Percentiles rank a stretch among this genome's conserved stretches.
Conservation (phyloP, 805 yeast species). For the Cyberlindnera sargentensis region DNA sequence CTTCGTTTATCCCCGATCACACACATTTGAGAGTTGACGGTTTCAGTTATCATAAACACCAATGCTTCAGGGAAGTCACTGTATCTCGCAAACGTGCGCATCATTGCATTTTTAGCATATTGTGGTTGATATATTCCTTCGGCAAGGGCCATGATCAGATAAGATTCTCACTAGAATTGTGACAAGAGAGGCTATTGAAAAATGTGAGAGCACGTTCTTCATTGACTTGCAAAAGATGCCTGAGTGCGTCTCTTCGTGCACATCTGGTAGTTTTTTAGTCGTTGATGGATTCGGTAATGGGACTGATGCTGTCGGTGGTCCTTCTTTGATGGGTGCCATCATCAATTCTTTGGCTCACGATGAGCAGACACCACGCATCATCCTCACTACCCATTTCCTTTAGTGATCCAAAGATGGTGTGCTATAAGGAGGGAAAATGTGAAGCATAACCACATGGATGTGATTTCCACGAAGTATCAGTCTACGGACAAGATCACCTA, state of each 20-base stretch:
- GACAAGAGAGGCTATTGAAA: conserved; percentile 33
- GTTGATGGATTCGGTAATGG: conserved; percentile 53
- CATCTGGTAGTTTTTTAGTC: conserved; percentile 35
- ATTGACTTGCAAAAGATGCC: conserved; percentile 40
- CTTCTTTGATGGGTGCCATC: conserved; percentile 35
- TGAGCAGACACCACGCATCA: conserved; percentile 18
- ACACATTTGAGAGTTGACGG: conserved; percentile 24
- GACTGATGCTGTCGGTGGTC: conserved; percentile 40
- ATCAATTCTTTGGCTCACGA: conserved; percentile 20
- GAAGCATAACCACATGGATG: conserved; percentile 31
- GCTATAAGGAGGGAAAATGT: conserved; percentile 17
- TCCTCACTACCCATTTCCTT: conserved; percentile 39
- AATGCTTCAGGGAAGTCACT: conserved; percentile 49
- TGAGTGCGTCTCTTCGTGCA: conserved; percentile 33
- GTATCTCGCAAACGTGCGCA: conserved; percentile 39
- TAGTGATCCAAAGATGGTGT: conserved; percentile 29
- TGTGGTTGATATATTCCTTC: conserved; percentile 53
- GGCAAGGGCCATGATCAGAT: conserved; percentile 36
- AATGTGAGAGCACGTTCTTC: conserved; percentile 41
- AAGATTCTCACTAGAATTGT: conserved; percentile 39
- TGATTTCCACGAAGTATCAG: conserved; percentile 13
- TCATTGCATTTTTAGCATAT: conserved; percentile 43
- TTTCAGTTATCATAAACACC: conserved; percentile 40
- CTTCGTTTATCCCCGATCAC: conserved; percentile 38
- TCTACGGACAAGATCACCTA: conserved; percentile 20